Percentiles rank a stretch among this genome's conserved stretches.
phyloP scores from a whole-genome alignment of 2,329 filamentous ascomycete species.

The Orbilia oligospora region DNA sequence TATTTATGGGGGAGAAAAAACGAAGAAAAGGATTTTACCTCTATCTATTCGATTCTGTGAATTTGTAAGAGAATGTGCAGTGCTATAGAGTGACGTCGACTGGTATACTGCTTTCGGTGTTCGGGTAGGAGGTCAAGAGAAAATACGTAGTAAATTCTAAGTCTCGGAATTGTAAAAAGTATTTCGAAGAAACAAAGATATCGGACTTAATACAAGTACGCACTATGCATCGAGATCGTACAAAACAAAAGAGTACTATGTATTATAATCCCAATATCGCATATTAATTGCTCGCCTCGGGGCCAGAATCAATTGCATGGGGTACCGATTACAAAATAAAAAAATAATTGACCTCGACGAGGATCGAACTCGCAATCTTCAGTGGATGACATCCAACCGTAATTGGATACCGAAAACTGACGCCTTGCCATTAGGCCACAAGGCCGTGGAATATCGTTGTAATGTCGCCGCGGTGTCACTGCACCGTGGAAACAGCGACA shows the following conservation, averaged over 20 bases:
- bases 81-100: too few relatives aligned
- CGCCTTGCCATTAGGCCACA: slow-evolving; percentile 61
- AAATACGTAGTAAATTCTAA: too few relatives aligned
- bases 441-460: slow-evolving; percentile 30
- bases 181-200: too few relatives aligned
- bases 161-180: too few relatives aligned
- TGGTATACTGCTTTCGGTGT: too few relatives aligned
- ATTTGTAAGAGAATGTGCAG: too few relatives aligned
- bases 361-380: slow-evolving; percentile 62
- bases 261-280: not conserved
- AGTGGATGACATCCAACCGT: slow-evolving; percentile 52
- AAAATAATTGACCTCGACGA: slow-evolving; percentile 55
- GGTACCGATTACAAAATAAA: not conserved
- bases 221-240: too few relatives aligned
- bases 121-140: too few relatives aligned
- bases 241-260: not conserved
- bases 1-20: slow-evolving; percentile 5
- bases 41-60: not conserved
- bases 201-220: too few relatives aligned
- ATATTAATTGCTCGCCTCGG: too few relatives aligned
- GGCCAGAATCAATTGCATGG: slow-evolving; percentile 2
- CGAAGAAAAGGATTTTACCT: not conserved
- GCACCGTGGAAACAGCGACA: slow-evolving; percentile 6
- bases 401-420: slow-evolving; percentile 59
- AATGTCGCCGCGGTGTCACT: not conserved